phyloP scores from a whole-genome alignment of 208 protist genomes.

The Trypanosoma rangeli region DNA sequence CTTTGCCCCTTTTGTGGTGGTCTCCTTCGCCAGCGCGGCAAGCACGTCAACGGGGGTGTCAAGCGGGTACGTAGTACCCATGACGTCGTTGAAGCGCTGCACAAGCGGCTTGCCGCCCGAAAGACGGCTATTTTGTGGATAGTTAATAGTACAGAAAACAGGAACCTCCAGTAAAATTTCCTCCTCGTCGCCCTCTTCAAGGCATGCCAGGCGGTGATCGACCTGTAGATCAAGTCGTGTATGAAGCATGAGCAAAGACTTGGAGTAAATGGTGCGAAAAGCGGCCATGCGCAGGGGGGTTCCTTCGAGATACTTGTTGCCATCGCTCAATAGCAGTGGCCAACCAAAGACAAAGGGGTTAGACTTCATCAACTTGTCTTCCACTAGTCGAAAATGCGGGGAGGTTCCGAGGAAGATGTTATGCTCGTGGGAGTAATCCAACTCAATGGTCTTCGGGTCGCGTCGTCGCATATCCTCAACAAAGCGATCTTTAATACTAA shows the following conservation, averaged over 20 bases:
- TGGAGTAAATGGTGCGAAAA: constrained; percentile 90
- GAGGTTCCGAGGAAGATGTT: constrained; percentile 86
- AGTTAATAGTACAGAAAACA: constrained; percentile 87
- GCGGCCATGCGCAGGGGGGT: constrained; percentile 75
- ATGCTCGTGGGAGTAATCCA: constrained; percentile 83
- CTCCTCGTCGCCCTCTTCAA: constrained; percentile 62
- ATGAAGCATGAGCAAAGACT: constrained; percentile 87
- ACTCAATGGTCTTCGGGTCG: constrained; percentile 69
- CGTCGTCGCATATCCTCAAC: constrained; percentile 88
- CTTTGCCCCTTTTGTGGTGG: constrained; percentile 55
- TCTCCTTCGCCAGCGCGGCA: constrained; percentile 67
- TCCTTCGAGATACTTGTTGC: constrained; percentile 83
- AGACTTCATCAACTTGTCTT: constrained; percentile 85
- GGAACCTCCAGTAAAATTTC: constrained; percentile 86
- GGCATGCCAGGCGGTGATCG: constrained; percentile 64
- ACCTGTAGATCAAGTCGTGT: constrained; percentile 86
- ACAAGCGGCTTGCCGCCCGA: constrained; percentile 83
- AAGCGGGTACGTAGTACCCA: constrained; percentile 85
- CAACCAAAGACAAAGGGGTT: constrained; percentile 94
- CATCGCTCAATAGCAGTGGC: constrained; percentile 87
- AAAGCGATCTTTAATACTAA: constrained; percentile 84
- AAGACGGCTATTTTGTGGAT: constrained; percentile 82
- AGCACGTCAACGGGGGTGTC: constrained; percentile 91
- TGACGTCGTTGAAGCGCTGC: constrained; percentile 89
- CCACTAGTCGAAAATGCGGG: constrained; percentile 76